A percentile compares a stretch with the other conserved stretches of the same genome.
These are phyloP conservation scores for Pseudopyricularia cyperi DNA, from an alignment of 2,329 filamentous ascomycete species.

Conservation along the genomic window DNA sequence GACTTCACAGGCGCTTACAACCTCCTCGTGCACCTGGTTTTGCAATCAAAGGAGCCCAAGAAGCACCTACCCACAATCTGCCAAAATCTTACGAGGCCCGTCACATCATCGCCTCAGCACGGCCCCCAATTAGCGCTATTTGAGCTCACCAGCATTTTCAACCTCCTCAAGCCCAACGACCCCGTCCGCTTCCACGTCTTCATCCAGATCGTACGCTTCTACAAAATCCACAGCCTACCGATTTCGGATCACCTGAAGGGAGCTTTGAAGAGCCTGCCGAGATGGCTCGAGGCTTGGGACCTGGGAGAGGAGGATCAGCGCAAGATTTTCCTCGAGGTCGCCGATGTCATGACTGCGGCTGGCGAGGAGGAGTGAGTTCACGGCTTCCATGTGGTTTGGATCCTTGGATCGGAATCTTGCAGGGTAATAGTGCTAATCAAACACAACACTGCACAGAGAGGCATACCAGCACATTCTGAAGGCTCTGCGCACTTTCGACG, in stretches of 20 bases:
- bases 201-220: conserved; percentile 72
- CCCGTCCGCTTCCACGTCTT: conserved; percentile 84
- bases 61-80: conserved; percentile 82
- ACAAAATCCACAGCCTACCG: conserved; percentile 47
- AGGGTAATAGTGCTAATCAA: background rate
- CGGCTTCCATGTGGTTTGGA: background rate
- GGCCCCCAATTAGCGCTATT: conserved; percentile 77
- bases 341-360: conserved; percentile 65
- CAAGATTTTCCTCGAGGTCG: conserved; percentile 71
- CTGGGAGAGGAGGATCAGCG: conserved; percentile 70
- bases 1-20: conserved; percentile 96
- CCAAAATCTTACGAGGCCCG: conserved; percentile 75
- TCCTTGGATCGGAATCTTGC: background rate
- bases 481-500: conserved; percentile 47
- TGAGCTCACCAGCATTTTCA: conserved; percentile 91
- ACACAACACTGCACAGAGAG: conserved; percentile 26
- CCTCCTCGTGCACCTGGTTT: conserved; percentile 83
- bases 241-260: conserved; percentile 76
- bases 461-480: conserved; percentile 56
- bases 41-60: conserved; percentile 73
- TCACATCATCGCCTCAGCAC: conserved; percentile 75
- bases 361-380: conserved; percentile 62
- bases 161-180: conserved; percentile 67
- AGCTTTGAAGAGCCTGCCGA: conserved; percentile 70
- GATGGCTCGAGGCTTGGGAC: conserved; percentile 75